Conservation (phyloP, 768 basidiomycete species). For the Crassisporium funariophilum region DNA sequence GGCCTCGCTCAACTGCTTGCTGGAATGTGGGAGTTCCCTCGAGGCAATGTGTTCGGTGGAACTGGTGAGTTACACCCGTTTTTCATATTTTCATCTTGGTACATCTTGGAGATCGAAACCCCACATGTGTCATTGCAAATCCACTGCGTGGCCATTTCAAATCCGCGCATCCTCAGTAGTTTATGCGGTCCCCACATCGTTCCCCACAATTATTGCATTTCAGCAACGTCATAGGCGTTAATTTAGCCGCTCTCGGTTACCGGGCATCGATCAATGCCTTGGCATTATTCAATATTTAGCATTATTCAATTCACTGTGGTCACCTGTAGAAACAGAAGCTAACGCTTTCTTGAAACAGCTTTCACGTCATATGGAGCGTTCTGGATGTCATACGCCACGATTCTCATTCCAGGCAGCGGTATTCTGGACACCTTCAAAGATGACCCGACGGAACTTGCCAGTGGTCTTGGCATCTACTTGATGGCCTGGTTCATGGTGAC, state of each 20-base stretch:
- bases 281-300: no score
- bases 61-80: constrained; percentile 55
- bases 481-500: constrained; percentile 76
- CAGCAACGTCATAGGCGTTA: no score
- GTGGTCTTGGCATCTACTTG: constrained; percentile 74
- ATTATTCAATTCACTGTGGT: no score
- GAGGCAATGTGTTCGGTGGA: constrained; percentile 70
- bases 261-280: no score
- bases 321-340: no score
- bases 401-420: constrained; percentile 72
- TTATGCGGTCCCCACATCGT: no score
- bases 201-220: no score
- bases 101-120: no score
- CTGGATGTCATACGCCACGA: constrained; percentile 82
- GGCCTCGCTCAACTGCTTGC: constrained; percentile 86
- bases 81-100: neutral
- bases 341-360: constrained; percentile 50
- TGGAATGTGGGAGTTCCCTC: constrained; percentile 86
- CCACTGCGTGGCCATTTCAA: no score
- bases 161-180: no score
- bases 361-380: constrained; percentile 86
- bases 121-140: no score
- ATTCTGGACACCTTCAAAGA: constrained; percentile 53
- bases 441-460: constrained; percentile 39
- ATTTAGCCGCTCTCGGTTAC: no score